These are phyloP conservation scores for Chlorella sp. DNA, from an alignment of 139 green algal species.

Conservation along the genomic window DNA sequence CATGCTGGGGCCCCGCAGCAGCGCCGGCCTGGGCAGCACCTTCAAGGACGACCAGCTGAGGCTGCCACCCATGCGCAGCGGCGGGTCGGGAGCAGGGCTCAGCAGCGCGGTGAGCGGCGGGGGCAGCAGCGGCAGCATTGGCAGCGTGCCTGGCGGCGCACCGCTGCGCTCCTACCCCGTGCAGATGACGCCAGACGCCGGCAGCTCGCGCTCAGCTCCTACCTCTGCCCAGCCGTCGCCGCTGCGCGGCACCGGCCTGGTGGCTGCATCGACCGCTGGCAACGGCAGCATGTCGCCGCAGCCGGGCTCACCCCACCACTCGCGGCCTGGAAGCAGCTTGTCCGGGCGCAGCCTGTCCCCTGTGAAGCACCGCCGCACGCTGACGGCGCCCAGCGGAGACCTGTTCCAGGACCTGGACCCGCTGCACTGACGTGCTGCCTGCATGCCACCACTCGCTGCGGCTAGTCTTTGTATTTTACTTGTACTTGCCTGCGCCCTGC, in stretches of 20 bases:
- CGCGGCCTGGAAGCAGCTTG: background rate
- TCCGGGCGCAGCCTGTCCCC: background rate
- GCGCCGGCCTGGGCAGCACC: conserved; percentile 1
- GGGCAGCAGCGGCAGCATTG: background rate
- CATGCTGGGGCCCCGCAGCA: background rate
- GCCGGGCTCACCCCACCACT: conserved; percentile 4
- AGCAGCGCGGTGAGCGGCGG: background rate
- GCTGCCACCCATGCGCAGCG: background rate
- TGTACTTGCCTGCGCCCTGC: too few species aligned
- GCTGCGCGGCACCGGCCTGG: background rate
- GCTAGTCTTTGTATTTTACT: too few species aligned
- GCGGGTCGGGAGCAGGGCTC: background rate
- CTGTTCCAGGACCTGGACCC: conserved; percentile 26
- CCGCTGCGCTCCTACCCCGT: conserved; percentile 2
- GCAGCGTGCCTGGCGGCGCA: background rate
- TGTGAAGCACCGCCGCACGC: background rate
- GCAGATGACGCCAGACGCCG: background rate
- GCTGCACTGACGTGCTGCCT: too few species aligned
- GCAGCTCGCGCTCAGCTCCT: background rate
- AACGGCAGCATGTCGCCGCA: background rate
- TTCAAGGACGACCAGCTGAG: background rate
- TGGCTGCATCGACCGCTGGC: too few species aligned
- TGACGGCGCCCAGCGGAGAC: conserved; percentile 5
- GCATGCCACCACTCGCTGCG: too few species aligned
- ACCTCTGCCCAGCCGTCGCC: conserved; percentile 12